These are phyloP conservation scores for Apiotrichum gracile DNA, from an alignment of 1,284 basidiomycete species.

Conservation along the genomic window DNA sequence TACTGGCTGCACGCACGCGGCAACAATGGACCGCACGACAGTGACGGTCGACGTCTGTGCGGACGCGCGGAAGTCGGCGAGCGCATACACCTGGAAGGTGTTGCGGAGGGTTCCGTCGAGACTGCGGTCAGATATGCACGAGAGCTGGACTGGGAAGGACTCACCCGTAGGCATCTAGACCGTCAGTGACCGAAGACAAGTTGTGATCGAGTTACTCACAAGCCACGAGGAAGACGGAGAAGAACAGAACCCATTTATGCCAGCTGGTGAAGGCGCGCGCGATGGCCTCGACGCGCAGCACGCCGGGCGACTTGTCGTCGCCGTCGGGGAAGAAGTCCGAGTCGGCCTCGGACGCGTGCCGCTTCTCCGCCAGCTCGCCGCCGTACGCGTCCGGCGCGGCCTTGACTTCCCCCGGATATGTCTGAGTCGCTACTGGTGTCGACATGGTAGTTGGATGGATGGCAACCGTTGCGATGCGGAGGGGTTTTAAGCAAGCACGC, in stretches of 20 bases:
- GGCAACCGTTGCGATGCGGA: no score
- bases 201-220: no score
- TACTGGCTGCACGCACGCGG: conserved; percentile 36
- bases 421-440: no score
- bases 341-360: no score
- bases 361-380: no score
- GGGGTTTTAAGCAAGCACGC: no score
- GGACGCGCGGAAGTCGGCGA: conserved; percentile 17
- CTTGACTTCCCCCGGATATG: no score
- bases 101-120: conserved; percentile 43
- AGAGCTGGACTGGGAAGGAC: background rate
- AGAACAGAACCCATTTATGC: conserved; percentile 27
- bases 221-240: conserved; percentile 45
- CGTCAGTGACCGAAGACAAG: no score
- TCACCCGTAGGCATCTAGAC: conserved; percentile 12
- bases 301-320: conserved; percentile 14
- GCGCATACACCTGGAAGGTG: conserved; percentile 19
- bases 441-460: no score
- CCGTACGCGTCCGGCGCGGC: no score
- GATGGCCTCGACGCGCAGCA: conserved; percentile 15
- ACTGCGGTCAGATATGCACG: conserved; percentile 17
- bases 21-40: conserved; percentile 36
- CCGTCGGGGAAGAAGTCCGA: no score
- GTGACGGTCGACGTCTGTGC: conserved; percentile 40
- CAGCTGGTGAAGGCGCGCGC: conserved; percentile 4